Evolutionary conservation across 148 eudicot genomes (phyloP), one percentile per base, ranked within the genome.

Genomic region (Nepenthes gracilis): DNA sequence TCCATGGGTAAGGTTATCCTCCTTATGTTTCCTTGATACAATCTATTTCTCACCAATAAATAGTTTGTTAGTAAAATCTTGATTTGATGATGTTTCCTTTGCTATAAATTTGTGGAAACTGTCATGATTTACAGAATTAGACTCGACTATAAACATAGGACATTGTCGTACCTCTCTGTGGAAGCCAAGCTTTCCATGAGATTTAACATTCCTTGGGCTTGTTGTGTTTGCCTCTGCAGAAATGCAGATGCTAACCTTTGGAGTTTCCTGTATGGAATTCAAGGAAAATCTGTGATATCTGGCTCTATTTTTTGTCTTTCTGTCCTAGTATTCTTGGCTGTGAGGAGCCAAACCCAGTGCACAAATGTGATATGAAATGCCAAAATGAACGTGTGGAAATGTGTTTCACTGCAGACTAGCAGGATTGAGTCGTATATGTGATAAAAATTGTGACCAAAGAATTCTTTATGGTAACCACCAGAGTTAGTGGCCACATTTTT

Each of bases 331-430:
- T 91, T 75, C 75, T 91, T 62, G 96, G 96, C 72, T 87, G 85
- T 56, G 93, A 85, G 71, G 93, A 80, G 62, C 84, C 86, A 59
- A 80, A 76, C 75, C 66, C 83, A 53, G 79, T 79, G 64, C 97
- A 91, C 90, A 91, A 83, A 67, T 91, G 97, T 68, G 96, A 91
- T 62, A 85, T 86, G 87, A 91, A 91, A 65, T 91, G 96, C 70
- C 81, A 80, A 50, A 91, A 91, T 33, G 93, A 91, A 73, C 85
- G 62, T 33, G 87, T 68, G 97, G 97, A 50, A 91, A 91, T 74
- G 82, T 91, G 93, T 91, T 69, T 57, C 80, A 84, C 63, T 91
- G 97, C 93, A 85, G 72, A 71, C 78, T 91, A 62, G 85, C 97
- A 32, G 97, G 93, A 15, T 62, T 76, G 62, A 91, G 93, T 37